phyloP scores from a whole-genome alignment of 441 rosid genomes.

The Populus trichocarpa region DNA sequence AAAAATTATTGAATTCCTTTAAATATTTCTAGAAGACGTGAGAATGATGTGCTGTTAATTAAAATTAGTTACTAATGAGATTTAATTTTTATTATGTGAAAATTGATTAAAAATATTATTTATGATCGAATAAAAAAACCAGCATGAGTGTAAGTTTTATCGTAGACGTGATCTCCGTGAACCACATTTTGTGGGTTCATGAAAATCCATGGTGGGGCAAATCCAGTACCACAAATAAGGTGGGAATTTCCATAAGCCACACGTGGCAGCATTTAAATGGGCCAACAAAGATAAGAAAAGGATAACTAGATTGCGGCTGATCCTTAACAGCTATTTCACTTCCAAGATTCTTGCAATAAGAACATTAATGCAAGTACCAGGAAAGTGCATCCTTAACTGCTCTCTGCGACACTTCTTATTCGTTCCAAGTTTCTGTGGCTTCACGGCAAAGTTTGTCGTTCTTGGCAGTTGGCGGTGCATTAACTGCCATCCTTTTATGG shows the following conservation, averaged over 20 bases:
- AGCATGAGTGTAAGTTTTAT: background rate
- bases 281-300: slow-evolving; percentile 28
- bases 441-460: background rate
- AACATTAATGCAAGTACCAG: background rate
- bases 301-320: background rate
- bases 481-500: background rate
- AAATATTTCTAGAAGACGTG: background rate
- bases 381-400: background rate
- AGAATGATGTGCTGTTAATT: background rate
- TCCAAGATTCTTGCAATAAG: background rate
- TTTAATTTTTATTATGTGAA: too few relatives aligned
- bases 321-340: background rate
- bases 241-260: background rate
- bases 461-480: background rate
- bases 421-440: background rate
- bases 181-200: background rate
- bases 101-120: too few relatives aligned
- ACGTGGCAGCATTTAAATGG: slow-evolving; percentile 24
- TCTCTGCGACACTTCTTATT: background rate
- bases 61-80: too few relatives aligned
- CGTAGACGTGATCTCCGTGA: background rate
- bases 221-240: background rate
- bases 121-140: too few relatives aligned
- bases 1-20: too few relatives aligned
- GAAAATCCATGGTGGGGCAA: slow-evolving; percentile 5